These are phyloP conservation scores for Chimonanthus salicifolius DNA, from an alignment of 164 flowering plant genomes.

Conservation along the genomic window DNA sequence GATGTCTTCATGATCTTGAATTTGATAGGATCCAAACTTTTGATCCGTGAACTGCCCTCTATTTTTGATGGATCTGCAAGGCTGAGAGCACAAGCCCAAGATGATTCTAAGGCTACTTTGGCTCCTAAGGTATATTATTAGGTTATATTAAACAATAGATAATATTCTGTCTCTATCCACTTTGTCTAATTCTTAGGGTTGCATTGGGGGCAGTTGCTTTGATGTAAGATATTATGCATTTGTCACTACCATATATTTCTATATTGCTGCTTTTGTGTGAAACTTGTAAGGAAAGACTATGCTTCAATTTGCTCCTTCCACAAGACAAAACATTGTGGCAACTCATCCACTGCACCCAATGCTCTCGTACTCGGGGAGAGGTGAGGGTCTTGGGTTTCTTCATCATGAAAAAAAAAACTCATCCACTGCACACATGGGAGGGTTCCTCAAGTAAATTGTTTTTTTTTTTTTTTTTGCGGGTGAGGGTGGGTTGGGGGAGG, in stretches of 20 bases:
- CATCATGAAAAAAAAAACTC: no score
- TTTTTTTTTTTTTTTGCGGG: no score
- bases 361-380: no score
- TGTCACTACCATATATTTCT: background rate
- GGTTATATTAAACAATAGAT: background rate
- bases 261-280: background rate
- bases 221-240: background rate
- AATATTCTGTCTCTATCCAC: background rate
- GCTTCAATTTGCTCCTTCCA: background rate
- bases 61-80: constrained; percentile 87
- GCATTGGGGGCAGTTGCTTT: background rate
- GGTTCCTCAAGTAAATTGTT: no score
- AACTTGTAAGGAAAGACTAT: background rate
- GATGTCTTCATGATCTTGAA: background rate
- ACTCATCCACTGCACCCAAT: background rate
- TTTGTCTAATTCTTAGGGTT: background rate
- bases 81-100: constrained; percentile 65
- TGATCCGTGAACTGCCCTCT: constrained; percentile 71
- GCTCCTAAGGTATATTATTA: constrained; percentile 72
- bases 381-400: no score
- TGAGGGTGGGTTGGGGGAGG: no score
- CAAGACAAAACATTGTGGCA: background rate
- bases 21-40: constrained; percentile 66
- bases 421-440: no score
- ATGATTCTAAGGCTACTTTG: constrained; percentile 76